Evolutionary conservation across 768 basidiomycete species (phyloP).

Genomic region (Lentinus brumalis): DNA sequence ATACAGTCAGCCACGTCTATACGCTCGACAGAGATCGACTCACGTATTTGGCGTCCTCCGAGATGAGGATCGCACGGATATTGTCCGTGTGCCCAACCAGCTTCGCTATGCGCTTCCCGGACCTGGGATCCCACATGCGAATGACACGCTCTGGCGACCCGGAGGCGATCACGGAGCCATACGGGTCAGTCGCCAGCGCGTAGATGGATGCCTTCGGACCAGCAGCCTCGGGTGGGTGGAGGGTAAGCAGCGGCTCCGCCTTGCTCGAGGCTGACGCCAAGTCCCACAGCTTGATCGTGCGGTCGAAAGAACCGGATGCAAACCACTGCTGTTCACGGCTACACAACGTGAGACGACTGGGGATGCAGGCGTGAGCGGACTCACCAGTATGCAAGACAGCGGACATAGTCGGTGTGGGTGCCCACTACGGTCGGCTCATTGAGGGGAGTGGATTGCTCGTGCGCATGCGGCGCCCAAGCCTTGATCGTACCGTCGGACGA

Average conservation of each 20-base stretch:
- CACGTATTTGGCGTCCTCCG: conserved; percentile 90
- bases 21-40: conserved; percentile 30
- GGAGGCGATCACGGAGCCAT: conserved; percentile 79
- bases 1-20: conserved; percentile 2
- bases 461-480: conserved; percentile 86
- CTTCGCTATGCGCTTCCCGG: conserved; percentile 78
- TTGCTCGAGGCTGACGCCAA: conserved; percentile 45
- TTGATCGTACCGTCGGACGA: conserved; percentile 96
- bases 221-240: conserved; percentile 66
- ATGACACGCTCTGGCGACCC: conserved; percentile 93
- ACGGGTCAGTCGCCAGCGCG: conserved; percentile 77
- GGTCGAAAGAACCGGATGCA: conserved; percentile 92
- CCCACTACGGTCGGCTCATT: conserved; percentile 69
- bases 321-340: conserved; percentile 86
- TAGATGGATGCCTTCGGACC: conserved; percentile 75
- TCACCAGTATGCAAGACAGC: conserved; percentile 75
- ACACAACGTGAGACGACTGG: conserved; percentile 16
- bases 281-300: conserved; percentile 95
- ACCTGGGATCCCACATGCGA: conserved; percentile 90
- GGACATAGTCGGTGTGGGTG: conserved; percentile 82
- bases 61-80: conserved; percentile 85
- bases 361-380: conserved; percentile 20
- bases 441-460: conserved; percentile 37
- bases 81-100: conserved; percentile 98
- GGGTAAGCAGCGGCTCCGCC: conserved; percentile 59